Percentiles rank a stretch among this genome's conserved stretches.
Conservation (phyloP, 2,329 filamentous ascomycete genomes). For the Colletotrichum sp. region DNA sequence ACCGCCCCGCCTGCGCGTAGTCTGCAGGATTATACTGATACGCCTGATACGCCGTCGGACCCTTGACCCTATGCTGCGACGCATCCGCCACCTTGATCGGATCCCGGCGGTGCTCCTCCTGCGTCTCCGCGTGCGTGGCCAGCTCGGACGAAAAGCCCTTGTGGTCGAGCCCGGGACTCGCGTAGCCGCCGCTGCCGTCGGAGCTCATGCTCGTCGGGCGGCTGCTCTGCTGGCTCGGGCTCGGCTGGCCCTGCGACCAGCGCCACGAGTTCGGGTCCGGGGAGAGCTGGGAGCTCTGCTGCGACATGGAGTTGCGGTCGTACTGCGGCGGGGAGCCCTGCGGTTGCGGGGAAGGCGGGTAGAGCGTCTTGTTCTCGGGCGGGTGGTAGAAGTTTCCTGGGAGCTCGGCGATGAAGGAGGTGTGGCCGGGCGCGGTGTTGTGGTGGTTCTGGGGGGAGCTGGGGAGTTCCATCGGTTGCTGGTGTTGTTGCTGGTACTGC, state of each 20-base stretch:
- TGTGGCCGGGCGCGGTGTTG: constrained; percentile 22
- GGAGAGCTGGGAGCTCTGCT: constrained; percentile 18
- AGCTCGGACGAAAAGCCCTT: constrained; percentile 48
- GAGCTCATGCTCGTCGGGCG: constrained; percentile 40
- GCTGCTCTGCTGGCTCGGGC: constrained; percentile 29
- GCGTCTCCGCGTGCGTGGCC: constrained; percentile 50
- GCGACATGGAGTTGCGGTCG: constrained; percentile 26
- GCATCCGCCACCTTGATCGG: neutral
- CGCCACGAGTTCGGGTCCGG: constrained; percentile 37
- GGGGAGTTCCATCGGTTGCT: constrained; percentile 16
- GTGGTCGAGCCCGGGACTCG: constrained; percentile 43
- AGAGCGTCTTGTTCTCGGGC: constrained; percentile 30
- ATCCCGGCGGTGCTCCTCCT: constrained; percentile 42
- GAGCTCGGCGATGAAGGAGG: constrained; percentile 40
- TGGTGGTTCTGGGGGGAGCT: constrained; percentile 22
- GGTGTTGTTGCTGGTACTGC: constrained; percentile 22
- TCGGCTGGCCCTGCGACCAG: constrained; percentile 44
- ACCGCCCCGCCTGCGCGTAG: constrained; percentile 29
- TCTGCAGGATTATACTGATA: constrained; percentile 45
- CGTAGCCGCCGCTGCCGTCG: constrained; percentile 31
- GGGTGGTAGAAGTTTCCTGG: constrained; percentile 54
- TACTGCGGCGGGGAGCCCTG: constrained; percentile 19
- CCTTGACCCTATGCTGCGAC: constrained; percentile 12
- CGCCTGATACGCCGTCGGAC: constrained; percentile 12
- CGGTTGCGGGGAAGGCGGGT: constrained; percentile 27